Base-by-base conservation (phyloP, 148 eudicot species). In the Spergularia bocconei region DNA sequence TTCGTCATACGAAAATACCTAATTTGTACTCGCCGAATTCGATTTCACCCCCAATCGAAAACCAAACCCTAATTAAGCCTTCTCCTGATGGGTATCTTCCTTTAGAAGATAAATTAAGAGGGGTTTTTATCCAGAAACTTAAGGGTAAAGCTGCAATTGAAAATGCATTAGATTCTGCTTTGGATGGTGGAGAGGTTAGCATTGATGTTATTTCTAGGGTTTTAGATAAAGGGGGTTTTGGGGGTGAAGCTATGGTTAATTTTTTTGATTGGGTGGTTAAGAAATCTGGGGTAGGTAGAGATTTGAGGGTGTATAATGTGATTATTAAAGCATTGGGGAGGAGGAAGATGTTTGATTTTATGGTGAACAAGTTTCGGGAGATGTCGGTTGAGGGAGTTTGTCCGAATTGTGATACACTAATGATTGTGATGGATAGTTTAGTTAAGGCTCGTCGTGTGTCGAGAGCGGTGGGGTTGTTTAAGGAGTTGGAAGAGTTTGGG, bases 121-220 rank as follows among this genome's bases (percentile, higher is more conserved):
- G 98, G 9, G 82, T 89, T n/a, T 92, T 95, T 73, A 70, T 95
- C n/a, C 97, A 89, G 70, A 95, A 92, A 65, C 77, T 92, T 9
- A 76, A 75, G 9, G 90, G 98, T 0, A 90, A 78, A 81, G 57
- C 77, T 56, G 87, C 87, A 14, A 77, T 85, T 29, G 80, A 85
- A 38, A 72, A 74, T 10, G 97, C 96, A 0, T 73, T 95, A 64
- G 48, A 48, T 12, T 20, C 73, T 55, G 85, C 85, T 59, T 76
- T 79, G 14, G 79, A 79, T 56, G 83, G 77, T 41, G 76, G 70
- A 5, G 81, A 90, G 66, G 17, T 94, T 47, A 82, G 64, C 33
- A n/a, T 71, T 63, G 91, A 87, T 14, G 69, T 86, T 29, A 79
- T 92, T 80, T 84, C 86, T 77, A 87, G 84, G 73, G 97, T 92